Conservation (phyloP, 768 basidiomycete species). For the Strobilomyces confusus region DNA sequence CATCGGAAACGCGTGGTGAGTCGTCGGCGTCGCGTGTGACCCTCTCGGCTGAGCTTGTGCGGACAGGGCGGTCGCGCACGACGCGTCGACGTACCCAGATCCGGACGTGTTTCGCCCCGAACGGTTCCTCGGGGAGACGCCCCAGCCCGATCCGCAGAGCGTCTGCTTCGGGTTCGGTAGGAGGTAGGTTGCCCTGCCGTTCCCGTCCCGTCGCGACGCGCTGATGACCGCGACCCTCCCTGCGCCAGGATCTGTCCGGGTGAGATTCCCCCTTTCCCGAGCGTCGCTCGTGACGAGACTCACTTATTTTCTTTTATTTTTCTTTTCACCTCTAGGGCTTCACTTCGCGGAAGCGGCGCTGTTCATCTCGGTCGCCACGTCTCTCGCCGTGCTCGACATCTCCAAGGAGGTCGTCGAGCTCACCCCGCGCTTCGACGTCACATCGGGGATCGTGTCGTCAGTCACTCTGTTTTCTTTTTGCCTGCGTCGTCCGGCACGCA, state of each 20-base stretch:
- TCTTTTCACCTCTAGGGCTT: not conserved
- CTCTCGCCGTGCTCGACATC: conserved; percentile 35
- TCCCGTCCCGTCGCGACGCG: not conserved
- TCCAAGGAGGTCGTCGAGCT: conserved; percentile 38
- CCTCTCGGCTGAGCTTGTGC: too few relatives aligned
- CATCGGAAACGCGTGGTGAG: too few relatives aligned
- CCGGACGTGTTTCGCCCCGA: conserved; percentile 34
- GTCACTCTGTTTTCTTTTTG: too few relatives aligned
- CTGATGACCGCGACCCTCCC: not conserved
- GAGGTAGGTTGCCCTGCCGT: conserved; percentile 10
- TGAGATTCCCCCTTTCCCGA: not conserved
- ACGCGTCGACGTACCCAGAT: conserved; percentile 37
- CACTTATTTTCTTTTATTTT: too few relatives aligned
- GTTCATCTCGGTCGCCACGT: conserved; percentile 16
- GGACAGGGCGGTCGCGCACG: conserved; percentile 51
- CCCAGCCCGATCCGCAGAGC: conserved; percentile 17
- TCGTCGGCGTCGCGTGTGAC: too few relatives aligned
- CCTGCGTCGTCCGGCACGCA: too few relatives aligned
- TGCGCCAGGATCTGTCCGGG: conserved; percentile 19
- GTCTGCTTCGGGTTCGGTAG: conserved; percentile 29
- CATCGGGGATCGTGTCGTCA: conserved; percentile 31
- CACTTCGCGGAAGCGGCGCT: conserved; percentile 29
- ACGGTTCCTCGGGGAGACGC: conserved; percentile 25
- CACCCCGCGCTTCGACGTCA: conserved; percentile 40
- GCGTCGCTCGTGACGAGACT: not conserved